Base-by-base conservation (phyloP, 2,329 filamentous ascomycete genomes). In the Hortaea sp. region DNA sequence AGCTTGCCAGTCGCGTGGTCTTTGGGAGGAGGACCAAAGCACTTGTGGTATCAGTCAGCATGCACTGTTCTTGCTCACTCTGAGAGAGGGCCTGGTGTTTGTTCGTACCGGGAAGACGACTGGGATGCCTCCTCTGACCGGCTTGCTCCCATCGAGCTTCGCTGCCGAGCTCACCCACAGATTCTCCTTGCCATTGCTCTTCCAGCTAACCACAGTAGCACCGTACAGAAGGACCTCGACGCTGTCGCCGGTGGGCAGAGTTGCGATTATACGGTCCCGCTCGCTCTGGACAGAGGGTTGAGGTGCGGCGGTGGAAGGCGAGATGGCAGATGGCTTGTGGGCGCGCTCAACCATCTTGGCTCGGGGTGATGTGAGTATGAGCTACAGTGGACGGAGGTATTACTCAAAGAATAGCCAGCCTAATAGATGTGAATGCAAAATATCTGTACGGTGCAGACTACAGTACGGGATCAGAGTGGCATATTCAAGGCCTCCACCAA, bases 201-300 rank as follows among this genome's bases (percentile, higher is more conserved):
- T 94, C 92, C 92, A 98, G 67, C 85, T 92, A 49, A 85, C 81
- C 41, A 98, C 84, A 1, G 89, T 97, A 7, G 92, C 92, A 48
- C 92, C 92, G 61, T 85, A 85, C n/a, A 97, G 79, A 50, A 95
- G 74, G 34, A 98, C 75, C 54, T 88, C 82, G 55, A 95, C 79
- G 46, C 80, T 86, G 70, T 97, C 89, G 55, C 90, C 89, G 0
- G 87, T 85, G 35, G 88, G 86, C 39, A 97, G 78, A 29, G 76
- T 77, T 31, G 90, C 90, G n/a, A 78, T 77, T 43, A 97, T 82
- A 49, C 79, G 79, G 49, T 77, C 77, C 66, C 81, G 81, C 62
- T 80, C 79, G 58, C 85, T 77, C 64, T 79, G 79, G 60, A 95
- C 84, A 53, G 82, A 79, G 31, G 90, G 85, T 41, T 89, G 84